These are phyloP conservation scores for Suhomyces panamericanus DNA, from an alignment of 1,139 yeast species.

Conservation along the genomic window DNA sequence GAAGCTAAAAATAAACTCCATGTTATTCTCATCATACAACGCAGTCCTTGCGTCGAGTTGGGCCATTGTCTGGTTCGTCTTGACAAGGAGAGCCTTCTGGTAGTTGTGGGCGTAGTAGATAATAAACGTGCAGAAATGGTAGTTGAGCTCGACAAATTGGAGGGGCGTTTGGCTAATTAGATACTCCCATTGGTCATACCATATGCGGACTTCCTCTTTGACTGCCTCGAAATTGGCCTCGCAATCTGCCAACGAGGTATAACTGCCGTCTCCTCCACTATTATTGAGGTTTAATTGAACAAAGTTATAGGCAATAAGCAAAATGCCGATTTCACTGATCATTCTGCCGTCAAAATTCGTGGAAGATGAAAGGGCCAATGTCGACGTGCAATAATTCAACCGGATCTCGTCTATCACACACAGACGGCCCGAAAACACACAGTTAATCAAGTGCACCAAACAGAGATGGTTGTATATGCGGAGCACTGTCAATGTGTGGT, in stretches of 20 bases:
- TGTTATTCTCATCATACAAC: slow-evolving; percentile 26
- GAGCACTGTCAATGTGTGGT: slow-evolving; percentile 51
- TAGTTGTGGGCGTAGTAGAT: slow-evolving; percentile 41
- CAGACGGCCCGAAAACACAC: slow-evolving; percentile 72
- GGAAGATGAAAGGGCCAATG: slow-evolving; percentile 61
- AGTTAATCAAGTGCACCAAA: slow-evolving; percentile 66
- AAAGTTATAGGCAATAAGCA: slow-evolving; percentile 61
- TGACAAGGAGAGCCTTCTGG: slow-evolving; percentile 18
- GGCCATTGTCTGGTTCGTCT: slow-evolving; percentile 2
- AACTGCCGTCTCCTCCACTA: slow-evolving; percentile 9
- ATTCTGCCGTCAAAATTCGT: slow-evolving; percentile 83
- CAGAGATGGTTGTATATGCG: slow-evolving; percentile 75
- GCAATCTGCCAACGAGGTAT: slow-evolving; percentile 24
- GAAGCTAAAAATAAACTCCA: slow-evolving; percentile 24
- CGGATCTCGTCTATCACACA: slow-evolving; percentile 70
- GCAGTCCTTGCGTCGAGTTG: slow-evolving; percentile 5
- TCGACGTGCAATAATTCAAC: slow-evolving; percentile 60
- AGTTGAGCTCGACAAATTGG: slow-evolving; percentile 76
- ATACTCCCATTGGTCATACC: slow-evolving; percentile 75
- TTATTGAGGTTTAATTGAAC: slow-evolving; percentile 43
- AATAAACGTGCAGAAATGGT: slow-evolving; percentile 61
- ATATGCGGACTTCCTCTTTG: slow-evolving; percentile 44
- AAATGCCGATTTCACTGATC: slow-evolving; percentile 74
- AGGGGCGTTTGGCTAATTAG: slow-evolving; percentile 70
- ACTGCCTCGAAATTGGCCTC: slow-evolving; percentile 26